phyloP scores from a whole-genome alignment of 257 asterid species.

The Fraxinus excelsior region DNA sequence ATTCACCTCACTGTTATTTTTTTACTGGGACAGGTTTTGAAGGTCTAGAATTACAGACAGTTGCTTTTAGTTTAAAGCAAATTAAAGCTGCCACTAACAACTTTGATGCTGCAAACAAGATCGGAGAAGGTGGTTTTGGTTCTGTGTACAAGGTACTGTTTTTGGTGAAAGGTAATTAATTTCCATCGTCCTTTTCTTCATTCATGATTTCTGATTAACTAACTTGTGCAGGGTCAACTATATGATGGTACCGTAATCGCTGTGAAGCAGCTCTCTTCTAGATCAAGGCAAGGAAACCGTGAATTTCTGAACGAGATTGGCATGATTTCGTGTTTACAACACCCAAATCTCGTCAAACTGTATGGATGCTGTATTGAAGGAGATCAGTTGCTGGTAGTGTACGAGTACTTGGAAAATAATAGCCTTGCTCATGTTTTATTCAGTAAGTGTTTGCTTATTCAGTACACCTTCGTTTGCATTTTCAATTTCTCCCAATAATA shows the following conservation, averaged over 20 bases:
- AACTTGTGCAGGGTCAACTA: constrained; percentile 57
- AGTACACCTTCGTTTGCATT: not conserved
- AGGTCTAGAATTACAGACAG: constrained; percentile 64
- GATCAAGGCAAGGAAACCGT: constrained; percentile 84
- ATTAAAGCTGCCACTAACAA: constrained; percentile 78
- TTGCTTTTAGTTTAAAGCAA: constrained; percentile 71
- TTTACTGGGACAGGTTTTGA: constrained; percentile 54
- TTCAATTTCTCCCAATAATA: not conserved
- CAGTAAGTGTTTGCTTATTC: constrained; percentile 38
- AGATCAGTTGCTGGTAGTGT: constrained; percentile 74
- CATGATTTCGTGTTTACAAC: constrained; percentile 81
- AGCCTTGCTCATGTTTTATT: constrained; percentile 77
- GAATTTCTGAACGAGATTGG: constrained; percentile 84
- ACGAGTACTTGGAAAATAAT: constrained; percentile 86
- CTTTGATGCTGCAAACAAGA: constrained; percentile 72
- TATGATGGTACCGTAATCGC: constrained; percentile 79
- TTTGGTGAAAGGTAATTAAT: not conserved
- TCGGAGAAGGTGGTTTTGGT: constrained; percentile 98
- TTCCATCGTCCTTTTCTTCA: not conserved
- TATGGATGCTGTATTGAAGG: constrained; percentile 88
- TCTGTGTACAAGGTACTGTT: constrained; percentile 76
- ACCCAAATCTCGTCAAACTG: constrained; percentile 85
- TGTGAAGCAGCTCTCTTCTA: constrained; percentile 83
- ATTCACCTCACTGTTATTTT: not conserved
- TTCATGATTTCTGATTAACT: constrained; percentile 19